A percentile compares a stretch with the other conserved stretches of the same genome.
phyloP scores from a whole-genome alignment of 1,284 basidiomycete genomes.

The Leccinum fuscescens region DNA sequence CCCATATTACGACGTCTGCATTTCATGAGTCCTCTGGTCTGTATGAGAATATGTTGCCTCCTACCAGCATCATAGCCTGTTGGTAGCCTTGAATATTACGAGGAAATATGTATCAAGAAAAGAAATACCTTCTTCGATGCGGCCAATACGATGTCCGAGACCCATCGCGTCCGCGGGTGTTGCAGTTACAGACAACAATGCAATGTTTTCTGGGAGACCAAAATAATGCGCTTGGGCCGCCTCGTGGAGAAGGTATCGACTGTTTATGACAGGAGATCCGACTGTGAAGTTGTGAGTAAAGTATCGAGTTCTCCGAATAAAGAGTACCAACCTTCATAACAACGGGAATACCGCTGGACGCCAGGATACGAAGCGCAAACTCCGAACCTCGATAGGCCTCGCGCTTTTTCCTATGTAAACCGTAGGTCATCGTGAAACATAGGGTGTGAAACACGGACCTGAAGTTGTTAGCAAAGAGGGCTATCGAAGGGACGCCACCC shows the following conservation, averaged over 20 bases:
- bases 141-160: constrained; percentile 63
- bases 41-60: background rate
- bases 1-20: constrained; percentile 46
- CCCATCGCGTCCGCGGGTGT: constrained; percentile 58
- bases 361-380: constrained; percentile 59
- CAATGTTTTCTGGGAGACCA: constrained; percentile 40
- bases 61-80: constrained; percentile 42
- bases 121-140: constrained; percentile 33
- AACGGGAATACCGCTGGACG: constrained; percentile 54
- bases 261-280: constrained; percentile 51
- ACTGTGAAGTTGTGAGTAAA: constrained; percentile 27
- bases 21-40: background rate
- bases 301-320: background rate
- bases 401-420: constrained; percentile 50
- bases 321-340: constrained; percentile 45
- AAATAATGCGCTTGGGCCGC: constrained; percentile 67
- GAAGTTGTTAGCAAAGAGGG: constrained; percentile 66
- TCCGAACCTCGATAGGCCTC: constrained; percentile 66
- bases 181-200: constrained; percentile 53
- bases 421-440: background rate
- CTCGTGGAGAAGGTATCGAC: constrained; percentile 61
- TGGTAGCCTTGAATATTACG: background rate
- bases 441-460: constrained; percentile 27
- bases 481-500: constrained; percentile 53
- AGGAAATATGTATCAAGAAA: background rate